These are phyloP conservation scores for Arthroderma sp. DNA, from an alignment of 2,329 filamentous ascomycete species.

Conservation along the genomic window DNA sequence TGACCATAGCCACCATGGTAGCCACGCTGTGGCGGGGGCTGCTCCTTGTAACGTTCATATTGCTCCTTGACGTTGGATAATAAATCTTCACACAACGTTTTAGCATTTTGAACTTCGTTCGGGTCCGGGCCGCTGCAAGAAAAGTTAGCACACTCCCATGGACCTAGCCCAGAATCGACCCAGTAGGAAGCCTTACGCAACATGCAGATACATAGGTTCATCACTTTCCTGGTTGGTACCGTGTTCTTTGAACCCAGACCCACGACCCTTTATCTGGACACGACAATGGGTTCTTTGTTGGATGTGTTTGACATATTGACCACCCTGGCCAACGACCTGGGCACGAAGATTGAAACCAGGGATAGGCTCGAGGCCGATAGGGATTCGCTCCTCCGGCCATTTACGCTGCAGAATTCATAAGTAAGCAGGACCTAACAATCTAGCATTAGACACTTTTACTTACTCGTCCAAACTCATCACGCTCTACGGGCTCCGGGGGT, in stretches of 20 bases:
- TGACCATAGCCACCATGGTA: slow-evolving; percentile 42
- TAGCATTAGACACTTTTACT: slow-evolving; percentile 15
- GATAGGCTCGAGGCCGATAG: slow-evolving; percentile 78
- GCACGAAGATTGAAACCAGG: slow-evolving; percentile 92
- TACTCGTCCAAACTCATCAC: slow-evolving; percentile 83
- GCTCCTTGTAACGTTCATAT: slow-evolving; percentile 81
- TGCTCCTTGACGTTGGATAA: slow-evolving; percentile 75
- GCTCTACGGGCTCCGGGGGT: slow-evolving; percentile 61
- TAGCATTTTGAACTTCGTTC: slow-evolving; percentile 72
- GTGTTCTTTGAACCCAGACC: slow-evolving; percentile 85
- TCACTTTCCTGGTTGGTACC: slow-evolving; percentile 83
- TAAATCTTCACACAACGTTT: slow-evolving; percentile 77
- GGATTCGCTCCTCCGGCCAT: slow-evolving; percentile 96
- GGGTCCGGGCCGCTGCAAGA: slow-evolving; percentile 64
- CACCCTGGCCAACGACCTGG: slow-evolving; percentile 87
- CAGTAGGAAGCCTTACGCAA: slow-evolving; percentile 51
- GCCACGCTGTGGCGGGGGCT: slow-evolving; percentile 52
- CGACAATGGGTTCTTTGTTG: slow-evolving; percentile 89
- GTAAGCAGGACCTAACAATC: slow-evolving; percentile 7
- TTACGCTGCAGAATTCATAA: slow-evolving; percentile 52
- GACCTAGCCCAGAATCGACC: not conserved
- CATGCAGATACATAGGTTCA: slow-evolving; percentile 91
- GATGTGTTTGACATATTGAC: slow-evolving; percentile 95
- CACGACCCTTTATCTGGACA: slow-evolving; percentile 94
- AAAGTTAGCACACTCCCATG: slow-evolving; percentile 19